Conservation (phyloP, 2,329 filamentous ascomycete species). For the Colletotrichum truncatum region DNA sequence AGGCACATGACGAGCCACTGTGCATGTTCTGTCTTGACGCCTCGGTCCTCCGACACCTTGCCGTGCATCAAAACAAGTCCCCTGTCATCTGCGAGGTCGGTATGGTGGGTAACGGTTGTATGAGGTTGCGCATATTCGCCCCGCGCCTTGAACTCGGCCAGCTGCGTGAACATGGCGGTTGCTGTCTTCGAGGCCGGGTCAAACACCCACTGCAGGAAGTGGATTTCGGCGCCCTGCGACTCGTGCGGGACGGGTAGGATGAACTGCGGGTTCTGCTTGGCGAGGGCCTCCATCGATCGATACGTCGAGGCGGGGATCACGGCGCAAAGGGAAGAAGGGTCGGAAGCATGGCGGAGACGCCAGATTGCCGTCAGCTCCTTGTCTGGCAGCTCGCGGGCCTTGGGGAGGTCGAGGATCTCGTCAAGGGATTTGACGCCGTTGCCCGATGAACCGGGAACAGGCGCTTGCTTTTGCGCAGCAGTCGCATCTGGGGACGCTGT, state of each 20-base stretch:
- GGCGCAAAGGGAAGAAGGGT: constrained; percentile 83
- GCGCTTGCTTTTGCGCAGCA: background rate
- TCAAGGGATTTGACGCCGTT: constrained; percentile 54
- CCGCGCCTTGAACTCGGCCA: constrained; percentile 91
- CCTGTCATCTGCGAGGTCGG: constrained; percentile 78
- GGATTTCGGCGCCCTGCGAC: constrained; percentile 82
- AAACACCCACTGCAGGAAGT: constrained; percentile 97
- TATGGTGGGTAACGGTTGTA: constrained; percentile 92
- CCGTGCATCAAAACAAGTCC: constrained; percentile 90
- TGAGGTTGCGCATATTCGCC: constrained; percentile 92
- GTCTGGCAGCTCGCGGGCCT: constrained; percentile 75
- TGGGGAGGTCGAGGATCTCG: constrained; percentile 78
- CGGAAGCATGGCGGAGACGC: constrained; percentile 84
- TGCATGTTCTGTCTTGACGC: constrained; percentile 83
- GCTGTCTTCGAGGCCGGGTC: constrained; percentile 71
- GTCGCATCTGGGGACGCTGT: constrained; percentile 2
- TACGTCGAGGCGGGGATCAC: constrained; percentile 81
- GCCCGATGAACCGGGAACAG: constrained; percentile 36
- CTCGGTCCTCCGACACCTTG: constrained; percentile 79
- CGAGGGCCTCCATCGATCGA: constrained; percentile 73
- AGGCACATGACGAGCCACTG: constrained; percentile 91
- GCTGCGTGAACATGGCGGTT: constrained; percentile 90
- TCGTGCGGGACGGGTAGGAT: constrained; percentile 84
- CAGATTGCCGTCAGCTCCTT: constrained; percentile 90
- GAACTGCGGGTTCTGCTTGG: constrained; percentile 84